Evolutionary conservation across 2,329 filamentous ascomycete species (phyloP).

Genomic region (Albifimbria verrucaria): DNA sequence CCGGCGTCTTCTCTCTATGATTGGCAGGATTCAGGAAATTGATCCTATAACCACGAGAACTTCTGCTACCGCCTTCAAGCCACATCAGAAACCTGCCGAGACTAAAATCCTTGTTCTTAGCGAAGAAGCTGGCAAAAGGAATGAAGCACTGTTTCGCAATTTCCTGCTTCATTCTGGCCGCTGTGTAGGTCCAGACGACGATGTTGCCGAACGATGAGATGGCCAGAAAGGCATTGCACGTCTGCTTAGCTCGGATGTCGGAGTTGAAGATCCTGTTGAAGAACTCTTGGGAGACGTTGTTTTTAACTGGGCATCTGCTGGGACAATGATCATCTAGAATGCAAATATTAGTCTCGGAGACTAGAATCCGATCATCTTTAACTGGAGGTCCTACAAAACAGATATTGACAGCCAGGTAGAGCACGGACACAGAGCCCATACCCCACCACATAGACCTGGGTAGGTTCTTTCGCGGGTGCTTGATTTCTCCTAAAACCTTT

Average conservation of each 20-base stretch:
- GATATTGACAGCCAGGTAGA: too few relatives aligned
- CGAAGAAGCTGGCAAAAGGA: slow-evolving; percentile 47
- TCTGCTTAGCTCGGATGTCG: slow-evolving; percentile 20
- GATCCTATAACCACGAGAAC: slow-evolving; percentile 19
- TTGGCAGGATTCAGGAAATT: slow-evolving; percentile 29
- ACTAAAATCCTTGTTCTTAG: slow-evolving; percentile 31
- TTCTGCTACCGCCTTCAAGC: slow-evolving; percentile 26
- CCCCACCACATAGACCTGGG: too few relatives aligned
- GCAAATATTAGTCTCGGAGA: too few relatives aligned
- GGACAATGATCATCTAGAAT: too few relatives aligned
- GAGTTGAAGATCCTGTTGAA: slow-evolving; percentile 46
- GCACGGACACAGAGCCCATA: too few relatives aligned
- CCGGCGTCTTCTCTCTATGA: slow-evolving; percentile 32
- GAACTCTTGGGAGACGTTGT: too few relatives aligned
- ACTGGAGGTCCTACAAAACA: too few relatives aligned
- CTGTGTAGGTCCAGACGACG: slow-evolving; percentile 54
- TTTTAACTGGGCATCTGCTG: too few relatives aligned
- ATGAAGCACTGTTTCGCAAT: slow-evolving; percentile 57
- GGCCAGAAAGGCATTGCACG: slow-evolving; percentile 30
- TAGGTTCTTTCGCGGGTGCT: too few relatives aligned
- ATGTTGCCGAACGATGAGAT: slow-evolving; percentile 55
- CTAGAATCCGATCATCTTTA: too few relatives aligned
- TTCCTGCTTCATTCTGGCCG: slow-evolving; percentile 57
- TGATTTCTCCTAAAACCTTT: too few relatives aligned
- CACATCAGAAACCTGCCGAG: slow-evolving; percentile 27